phyloP scores from a whole-genome alignment of 495 filamentous ascomycete genomes.

The Cercophora newfieldiana region DNA sequence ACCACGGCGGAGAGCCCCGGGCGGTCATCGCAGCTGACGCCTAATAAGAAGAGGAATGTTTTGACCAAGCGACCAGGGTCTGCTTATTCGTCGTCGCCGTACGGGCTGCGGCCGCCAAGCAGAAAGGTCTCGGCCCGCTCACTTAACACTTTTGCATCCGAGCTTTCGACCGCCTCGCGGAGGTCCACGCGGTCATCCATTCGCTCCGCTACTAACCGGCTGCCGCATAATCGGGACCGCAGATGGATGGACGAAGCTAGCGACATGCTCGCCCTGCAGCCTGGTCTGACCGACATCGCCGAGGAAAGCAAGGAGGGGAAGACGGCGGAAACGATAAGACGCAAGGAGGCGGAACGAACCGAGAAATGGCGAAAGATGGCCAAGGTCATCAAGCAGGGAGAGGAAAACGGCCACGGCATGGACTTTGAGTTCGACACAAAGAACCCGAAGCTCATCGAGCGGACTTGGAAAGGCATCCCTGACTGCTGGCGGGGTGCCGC shows the following conservation, averaged over 20 bases:
- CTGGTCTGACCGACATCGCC: slow-evolving; percentile 59
- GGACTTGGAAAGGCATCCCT: slow-evolving; percentile 97
- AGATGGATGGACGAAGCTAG: slow-evolving; percentile 79
- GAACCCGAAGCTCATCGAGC: slow-evolving; percentile 81
- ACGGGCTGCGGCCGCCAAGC: slow-evolving; percentile 40
- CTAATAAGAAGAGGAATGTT: slow-evolving; percentile 41
- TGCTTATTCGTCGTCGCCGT: slow-evolving; percentile 39
- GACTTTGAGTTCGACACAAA: slow-evolving; percentile 84
- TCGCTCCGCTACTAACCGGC: slow-evolving; percentile 67
- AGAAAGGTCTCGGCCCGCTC: slow-evolving; percentile 55
- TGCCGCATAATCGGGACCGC: slow-evolving; percentile 75
- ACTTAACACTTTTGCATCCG: slow-evolving; percentile 51
- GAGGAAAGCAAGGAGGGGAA: slow-evolving; percentile 63
- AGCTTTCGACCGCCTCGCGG: slow-evolving; percentile 53
- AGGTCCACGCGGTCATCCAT: slow-evolving; percentile 56
- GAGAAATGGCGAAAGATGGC: slow-evolving; percentile 99
- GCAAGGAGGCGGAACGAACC: slow-evolving; percentile 78
- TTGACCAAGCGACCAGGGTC: slow-evolving; percentile 41
- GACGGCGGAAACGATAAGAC: slow-evolving; percentile 59
- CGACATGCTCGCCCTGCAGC: slow-evolving; percentile 83
- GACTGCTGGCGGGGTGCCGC: slow-evolving; percentile 93
- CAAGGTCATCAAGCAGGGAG: slow-evolving; percentile 53
- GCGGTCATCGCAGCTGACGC: slow-evolving; percentile 33
- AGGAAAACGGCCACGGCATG: slow-evolving; percentile 69
- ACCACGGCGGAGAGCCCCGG: slow-evolving; percentile 33